A percentile compares a stretch with the other conserved stretches of the same genome.
These are phyloP conservation scores for Trametes sp. DNA, from an alignment of 1,284 basidiomycete species.

Conservation along the genomic window DNA sequence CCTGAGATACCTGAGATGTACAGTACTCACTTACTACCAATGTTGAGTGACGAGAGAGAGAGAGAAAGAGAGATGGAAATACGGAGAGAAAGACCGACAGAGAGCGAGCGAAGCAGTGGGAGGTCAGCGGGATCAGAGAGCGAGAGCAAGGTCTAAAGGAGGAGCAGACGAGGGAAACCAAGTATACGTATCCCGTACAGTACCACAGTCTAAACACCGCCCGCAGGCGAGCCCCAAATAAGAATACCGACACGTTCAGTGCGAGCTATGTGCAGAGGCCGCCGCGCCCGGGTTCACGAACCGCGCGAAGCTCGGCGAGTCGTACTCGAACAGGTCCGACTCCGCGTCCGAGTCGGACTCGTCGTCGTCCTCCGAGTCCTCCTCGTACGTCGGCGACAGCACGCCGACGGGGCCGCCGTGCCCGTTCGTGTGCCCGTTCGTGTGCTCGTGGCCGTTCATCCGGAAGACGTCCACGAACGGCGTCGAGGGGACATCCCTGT, in stretches of 20 bases:
- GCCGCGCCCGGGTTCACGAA: conserved; percentile 15
- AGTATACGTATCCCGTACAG: conserved; percentile 3
- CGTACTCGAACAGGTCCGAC: conserved; percentile 31
- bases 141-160: background rate
- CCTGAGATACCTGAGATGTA: background rate
- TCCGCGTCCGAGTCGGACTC: conserved; percentile 22
- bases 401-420: background rate
- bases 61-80: background rate
- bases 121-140: too few relatives aligned
- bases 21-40: background rate
- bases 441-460: conserved; percentile 46
- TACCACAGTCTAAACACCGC: background rate
- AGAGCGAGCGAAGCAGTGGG: background rate
- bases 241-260: conserved; percentile 10
- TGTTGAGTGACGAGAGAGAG: background rate
- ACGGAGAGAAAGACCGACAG: background rate
- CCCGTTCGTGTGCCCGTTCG: background rate
- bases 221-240: background rate
- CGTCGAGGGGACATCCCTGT: conserved; percentile 69
- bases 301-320: conserved; percentile 32
- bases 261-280: conserved; percentile 21
- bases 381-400: conserved; percentile 30
- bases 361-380: conserved; percentile 27
- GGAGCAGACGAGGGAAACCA: background rate
- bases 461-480: conserved; percentile 82